A percentile compares a stretch with the other conserved stretches of the same genome.
Conservation (phyloP, 2,329 filamentous ascomycete species). For the Fusarium musae region DNA sequence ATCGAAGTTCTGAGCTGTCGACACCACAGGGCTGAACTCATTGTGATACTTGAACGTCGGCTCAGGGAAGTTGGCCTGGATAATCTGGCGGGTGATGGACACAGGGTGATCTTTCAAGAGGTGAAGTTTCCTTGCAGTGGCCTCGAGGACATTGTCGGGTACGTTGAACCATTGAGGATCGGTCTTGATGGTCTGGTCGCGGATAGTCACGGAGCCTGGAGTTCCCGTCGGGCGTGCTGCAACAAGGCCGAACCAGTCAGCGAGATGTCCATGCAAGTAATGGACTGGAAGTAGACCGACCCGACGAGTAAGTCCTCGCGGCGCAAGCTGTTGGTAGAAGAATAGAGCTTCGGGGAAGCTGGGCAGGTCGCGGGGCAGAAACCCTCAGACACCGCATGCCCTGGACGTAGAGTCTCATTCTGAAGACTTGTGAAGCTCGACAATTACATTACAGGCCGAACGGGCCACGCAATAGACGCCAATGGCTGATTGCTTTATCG, state of each 20-base stretch:
- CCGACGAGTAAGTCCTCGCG: slow-evolving; percentile 41
- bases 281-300: slow-evolving; percentile 34
- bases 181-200: slow-evolving; percentile 64
- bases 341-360: slow-evolving; percentile 39
- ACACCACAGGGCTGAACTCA: slow-evolving; percentile 83
- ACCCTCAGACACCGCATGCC: slow-evolving; percentile 45
- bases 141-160: slow-evolving; percentile 77
- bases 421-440: slow-evolving; percentile 21
- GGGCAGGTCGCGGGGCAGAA: slow-evolving; percentile 39
- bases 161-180: slow-evolving; percentile 88
- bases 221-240: slow-evolving; percentile 41
- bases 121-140: slow-evolving; percentile 83
- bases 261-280: slow-evolving; percentile 19
- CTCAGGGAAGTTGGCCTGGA: slow-evolving; percentile 85
- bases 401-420: slow-evolving; percentile 43
- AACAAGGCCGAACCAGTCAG: slow-evolving; percentile 35
- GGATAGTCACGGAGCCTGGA: slow-evolving; percentile 61
- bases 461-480: slow-evolving; percentile 2
- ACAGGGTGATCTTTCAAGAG: slow-evolving; percentile 91
- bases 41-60: slow-evolving; percentile 82
- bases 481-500: slow-evolving; percentile 19
- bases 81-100: slow-evolving; percentile 88
- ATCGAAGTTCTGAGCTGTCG: slow-evolving; percentile 91
- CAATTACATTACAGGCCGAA: slow-evolving; percentile 34
- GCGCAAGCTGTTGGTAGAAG: slow-evolving; percentile 38